Percentiles rank a stretch among this genome's conserved stretches.
Conservation (phyloP, 148 eudicot species). For the Rhododendron vialii region DNA sequence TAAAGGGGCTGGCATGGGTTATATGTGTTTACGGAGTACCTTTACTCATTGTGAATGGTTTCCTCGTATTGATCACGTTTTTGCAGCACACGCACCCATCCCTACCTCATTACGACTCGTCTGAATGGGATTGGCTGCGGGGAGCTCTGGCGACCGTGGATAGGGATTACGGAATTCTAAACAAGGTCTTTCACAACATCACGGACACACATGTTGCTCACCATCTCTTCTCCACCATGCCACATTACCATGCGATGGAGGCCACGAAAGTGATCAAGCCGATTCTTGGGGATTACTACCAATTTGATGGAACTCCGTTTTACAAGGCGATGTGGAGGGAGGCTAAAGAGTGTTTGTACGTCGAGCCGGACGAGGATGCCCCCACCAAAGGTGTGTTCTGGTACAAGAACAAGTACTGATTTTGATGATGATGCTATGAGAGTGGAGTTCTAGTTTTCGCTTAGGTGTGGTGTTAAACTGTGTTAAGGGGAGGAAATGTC, state of each 20-base stretch:
- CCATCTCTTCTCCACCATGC: constrained; percentile 57
- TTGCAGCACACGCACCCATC: constrained; percentile 57
- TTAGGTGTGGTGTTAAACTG: neutral
- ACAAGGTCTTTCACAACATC: constrained; percentile 53
- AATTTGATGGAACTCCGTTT: constrained; percentile 40
- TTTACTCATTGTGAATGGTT: constrained; percentile 37
- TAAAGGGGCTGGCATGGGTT: constrained; percentile 39
- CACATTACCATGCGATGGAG: constrained; percentile 59
- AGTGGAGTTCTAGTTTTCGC: neutral
- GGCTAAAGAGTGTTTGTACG: constrained; percentile 49
- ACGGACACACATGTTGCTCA: constrained; percentile 60
- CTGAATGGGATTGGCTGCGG: constrained; percentile 61
- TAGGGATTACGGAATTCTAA: constrained; percentile 46
- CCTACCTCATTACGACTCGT: constrained; percentile 48
- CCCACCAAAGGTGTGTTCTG: constrained; percentile 28
- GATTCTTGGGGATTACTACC: constrained; percentile 48
- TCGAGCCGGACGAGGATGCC: constrained; percentile 38
- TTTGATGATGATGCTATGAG: neutral
- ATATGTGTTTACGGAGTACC: constrained; percentile 36
- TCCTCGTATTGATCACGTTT: constrained; percentile 49
- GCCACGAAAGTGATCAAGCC: constrained; percentile 58
- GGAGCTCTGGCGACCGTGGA: constrained; percentile 57
- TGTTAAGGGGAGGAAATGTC: neutral
- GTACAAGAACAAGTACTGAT: constrained; percentile 27
- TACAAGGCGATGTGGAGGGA: constrained; percentile 56